These are phyloP conservation scores for Russula brevipes DNA, from an alignment of 768 basidiomycete species.

Conservation along the genomic window DNA sequence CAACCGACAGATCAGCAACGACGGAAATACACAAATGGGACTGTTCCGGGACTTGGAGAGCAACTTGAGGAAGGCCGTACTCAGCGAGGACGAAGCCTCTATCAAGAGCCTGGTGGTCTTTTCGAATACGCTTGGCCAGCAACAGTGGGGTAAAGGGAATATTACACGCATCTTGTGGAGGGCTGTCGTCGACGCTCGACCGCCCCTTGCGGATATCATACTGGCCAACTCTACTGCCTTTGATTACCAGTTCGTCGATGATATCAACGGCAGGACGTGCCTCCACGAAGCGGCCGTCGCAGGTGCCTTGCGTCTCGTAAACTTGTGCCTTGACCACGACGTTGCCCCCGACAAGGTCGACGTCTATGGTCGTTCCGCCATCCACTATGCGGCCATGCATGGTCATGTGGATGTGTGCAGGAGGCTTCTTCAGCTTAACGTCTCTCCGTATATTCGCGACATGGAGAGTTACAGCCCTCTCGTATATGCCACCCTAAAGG, in stretches of 20 bases:
- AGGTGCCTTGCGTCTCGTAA: constrained; percentile 70
- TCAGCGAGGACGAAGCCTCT: constrained; percentile 50
- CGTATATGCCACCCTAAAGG: constrained; percentile 86
- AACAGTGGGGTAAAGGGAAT: constrained; percentile 55
- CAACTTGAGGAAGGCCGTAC: constrained; percentile 75
- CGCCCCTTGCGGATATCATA: constrained; percentile 68
- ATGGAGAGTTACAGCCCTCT: constrained; percentile 94
- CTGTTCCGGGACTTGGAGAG: constrained; percentile 87
- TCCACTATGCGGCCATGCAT: constrained; percentile 96
- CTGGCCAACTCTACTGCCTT: constrained; percentile 65
- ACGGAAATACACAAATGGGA: constrained; percentile 56
- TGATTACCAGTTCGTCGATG: constrained; percentile 89
- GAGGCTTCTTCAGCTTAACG: constrained; percentile 62
- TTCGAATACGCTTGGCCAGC: constrained; percentile 60
- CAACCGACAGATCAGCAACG: constrained; percentile 62
- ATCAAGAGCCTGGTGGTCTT: constrained; percentile 66
- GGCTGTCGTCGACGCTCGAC: constrained; percentile 74
- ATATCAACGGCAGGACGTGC: constrained; percentile 93
- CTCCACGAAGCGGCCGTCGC: constrained; percentile 91
- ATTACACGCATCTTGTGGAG: constrained; percentile 95
- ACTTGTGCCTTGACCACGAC: constrained; percentile 70
- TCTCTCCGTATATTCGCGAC: constrained; percentile 68
- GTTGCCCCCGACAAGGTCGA: constrained; percentile 73
- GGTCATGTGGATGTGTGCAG: constrained; percentile 75
- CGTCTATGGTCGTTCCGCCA: constrained; percentile 85